Evolutionary conservation across 257 asterid genomes (phyloP).

Genomic region (Linaria vulgaris): DNA sequence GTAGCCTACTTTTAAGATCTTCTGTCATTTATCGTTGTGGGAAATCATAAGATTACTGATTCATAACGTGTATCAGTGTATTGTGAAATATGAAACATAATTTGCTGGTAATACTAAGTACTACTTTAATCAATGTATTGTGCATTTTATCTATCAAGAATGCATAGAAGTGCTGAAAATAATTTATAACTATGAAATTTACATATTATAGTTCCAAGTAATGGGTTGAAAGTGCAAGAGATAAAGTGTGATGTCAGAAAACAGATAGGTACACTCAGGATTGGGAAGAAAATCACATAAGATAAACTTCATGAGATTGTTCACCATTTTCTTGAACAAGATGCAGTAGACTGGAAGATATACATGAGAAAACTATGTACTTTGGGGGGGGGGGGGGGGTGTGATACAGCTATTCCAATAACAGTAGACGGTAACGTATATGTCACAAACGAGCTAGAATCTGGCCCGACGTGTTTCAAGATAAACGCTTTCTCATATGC

Average conservation of each 20-base stretch:
- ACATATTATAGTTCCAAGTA: conserved; percentile 50
- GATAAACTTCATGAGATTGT: conserved; percentile 13
- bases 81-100: too few relatives aligned
- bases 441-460: not conserved
- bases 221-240: conserved; percentile 70
- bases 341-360: not conserved
- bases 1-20: not conserved
- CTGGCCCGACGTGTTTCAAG: not conserved
- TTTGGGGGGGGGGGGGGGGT: too few relatives aligned
- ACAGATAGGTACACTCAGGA: conserved; percentile 5
- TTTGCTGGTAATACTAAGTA: too few relatives aligned
- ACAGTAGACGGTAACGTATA: not conserved
- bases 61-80: too few relatives aligned
- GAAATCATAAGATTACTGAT: too few relatives aligned
- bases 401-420: too few relatives aligned
- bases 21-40: not conserved
- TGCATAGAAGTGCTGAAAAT: too few relatives aligned
- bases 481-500: not conserved
- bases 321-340: not conserved
- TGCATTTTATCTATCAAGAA: too few relatives aligned
- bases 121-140: too few relatives aligned
- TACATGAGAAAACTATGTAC: not conserved
- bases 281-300: conserved; percentile 3
- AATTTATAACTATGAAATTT: too few relatives aligned
- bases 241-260: not conserved